phyloP scores from a whole-genome alignment of 306 rosid genomes.

The Hippophae rhamnoides region DNA sequence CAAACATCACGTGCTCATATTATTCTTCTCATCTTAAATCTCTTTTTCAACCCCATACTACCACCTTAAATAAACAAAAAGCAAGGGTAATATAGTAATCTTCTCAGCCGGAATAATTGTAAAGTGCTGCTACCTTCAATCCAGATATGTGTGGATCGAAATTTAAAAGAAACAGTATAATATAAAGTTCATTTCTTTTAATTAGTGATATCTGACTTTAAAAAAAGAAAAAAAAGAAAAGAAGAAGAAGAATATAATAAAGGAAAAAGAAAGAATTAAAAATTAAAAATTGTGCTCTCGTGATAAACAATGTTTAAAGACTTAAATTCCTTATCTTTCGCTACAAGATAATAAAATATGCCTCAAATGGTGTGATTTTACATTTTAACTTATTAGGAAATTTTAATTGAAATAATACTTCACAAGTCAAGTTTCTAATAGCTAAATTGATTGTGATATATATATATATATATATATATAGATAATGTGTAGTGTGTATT shows the following conservation, averaged over 20 bases:
- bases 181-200: neutral
- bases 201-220: conserved; percentile 24
- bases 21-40: conserved; percentile 6
- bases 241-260: neutral
- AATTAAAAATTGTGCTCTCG: conserved; percentile 32
- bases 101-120: conserved; percentile 5
- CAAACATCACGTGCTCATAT: conserved; percentile 48
- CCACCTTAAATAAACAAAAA: neutral
- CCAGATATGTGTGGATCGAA: conserved; percentile 15
- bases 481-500: neutral
- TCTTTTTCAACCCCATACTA: neutral
- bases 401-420: neutral
- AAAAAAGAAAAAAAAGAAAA: conserved; percentile 44
- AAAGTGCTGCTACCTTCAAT: conserved; percentile 5
- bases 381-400: conserved; percentile 1
- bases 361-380: conserved; percentile 18
- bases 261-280: neutral
- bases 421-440: conserved; percentile 33
- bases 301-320: conserved; percentile 28
- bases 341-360: conserved; percentile 46
- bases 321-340: conserved; percentile 50
- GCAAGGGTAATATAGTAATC: conserved; percentile 12
- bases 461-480: neutral
- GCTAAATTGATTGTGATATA: neutral
- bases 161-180: neutral